Conservation (phyloP, 2,329 filamentous ascomycete species). For the Corynespora cassiicola region DNA sequence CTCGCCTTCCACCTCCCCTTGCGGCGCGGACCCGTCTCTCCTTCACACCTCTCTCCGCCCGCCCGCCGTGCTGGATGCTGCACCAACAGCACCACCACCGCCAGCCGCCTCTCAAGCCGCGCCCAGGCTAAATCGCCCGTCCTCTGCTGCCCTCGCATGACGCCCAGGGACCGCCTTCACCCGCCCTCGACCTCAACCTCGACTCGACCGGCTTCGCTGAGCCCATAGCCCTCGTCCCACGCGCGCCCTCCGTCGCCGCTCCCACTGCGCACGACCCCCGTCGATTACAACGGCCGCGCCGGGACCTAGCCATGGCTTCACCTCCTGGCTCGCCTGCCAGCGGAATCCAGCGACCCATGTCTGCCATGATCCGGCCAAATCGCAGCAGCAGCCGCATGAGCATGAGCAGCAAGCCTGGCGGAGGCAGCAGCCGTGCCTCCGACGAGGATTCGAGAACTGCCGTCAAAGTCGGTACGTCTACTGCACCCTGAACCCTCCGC, state of each 20-base stretch:
- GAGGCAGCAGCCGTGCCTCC: conserved; percentile 81
- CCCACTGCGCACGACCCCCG: conserved; percentile 17
- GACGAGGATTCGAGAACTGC: conserved; percentile 91
- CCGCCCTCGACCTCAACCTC: conserved; percentile 16
- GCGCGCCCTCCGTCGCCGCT: too few species aligned
- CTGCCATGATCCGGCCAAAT: conserved; percentile 77
- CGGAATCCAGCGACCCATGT: conserved; percentile 71
- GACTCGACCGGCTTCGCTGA: conserved; percentile 13
- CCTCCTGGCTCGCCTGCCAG: conserved; percentile 46
- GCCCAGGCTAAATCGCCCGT: too few species aligned
- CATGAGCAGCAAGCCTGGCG: conserved; percentile 76
- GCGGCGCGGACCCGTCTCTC: too few species aligned
- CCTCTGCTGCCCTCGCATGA: conserved; percentile 21
- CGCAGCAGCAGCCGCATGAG: conserved; percentile 87
- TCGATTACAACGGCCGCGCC: conserved; percentile 19
- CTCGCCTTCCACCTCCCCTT: too few species aligned
- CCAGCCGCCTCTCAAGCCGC: conserved; percentile 12
- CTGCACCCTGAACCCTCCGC: conserved; percentile 8
- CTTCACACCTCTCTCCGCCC: too few species aligned
- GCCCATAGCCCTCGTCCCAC: too few species aligned
- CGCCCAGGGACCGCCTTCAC: conserved; percentile 10
- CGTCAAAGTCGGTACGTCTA: conserved; percentile 94
- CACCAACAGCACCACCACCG: too few species aligned
- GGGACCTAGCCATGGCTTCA: conserved; percentile 42
- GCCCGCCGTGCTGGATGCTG: too few species aligned